Evolutionary conservation across 2,329 filamentous ascomycete species (phyloP), one percentile per base, ranked within the genome.

Genomic region (Colletotrichum chrysophilum): DNA sequence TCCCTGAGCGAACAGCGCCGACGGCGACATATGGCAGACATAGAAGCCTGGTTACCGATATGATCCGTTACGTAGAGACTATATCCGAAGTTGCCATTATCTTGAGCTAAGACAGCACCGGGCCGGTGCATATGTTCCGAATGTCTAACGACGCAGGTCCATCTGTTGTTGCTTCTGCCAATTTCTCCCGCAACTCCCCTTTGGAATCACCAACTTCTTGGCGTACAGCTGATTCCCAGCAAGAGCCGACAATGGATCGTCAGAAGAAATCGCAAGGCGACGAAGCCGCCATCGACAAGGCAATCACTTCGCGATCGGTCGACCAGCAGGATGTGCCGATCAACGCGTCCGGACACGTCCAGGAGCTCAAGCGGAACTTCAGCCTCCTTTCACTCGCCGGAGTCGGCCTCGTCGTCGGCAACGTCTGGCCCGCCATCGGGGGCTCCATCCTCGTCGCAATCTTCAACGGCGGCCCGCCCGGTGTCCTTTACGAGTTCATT

Each of bases 401-500:
- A 55, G 79, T 87, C 24, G 86, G 85, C 3, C 82, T 87, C 16
- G 82, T 84, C 16, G 83, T 86, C 24, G 86, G 86, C 8, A 88
- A 86, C 56, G 83, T 85, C 28, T 87, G 87, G 87, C 83, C 85
- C 1, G 85, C 85, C 5, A 85, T 87, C 12, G 86, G 86, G 21
- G 86, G 86, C 28, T 85, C 85, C 12, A 86, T 85, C 68, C 85
- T 87, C 16, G 84, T 88, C 58, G 89, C 90, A 26, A 87, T 92
- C 75, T 88, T 86, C 79, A 93, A 93, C 82, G 92, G 92, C 76
- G 92, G 92, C 0, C 89, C 91, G 1, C 89, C 91, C 0, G 91
- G 91, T 16, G 89, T 92, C 1, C 83, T 93, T 3, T 93, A 92
- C 82, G 91, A 93, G 83, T 92, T 93, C 79, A 80, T 88, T 71